Evolutionary conservation across 139 green algal genomes (phyloP), one percentile per base, ranked within the genome.

Genomic region (Auxenochlorella protothecoides): DNA sequence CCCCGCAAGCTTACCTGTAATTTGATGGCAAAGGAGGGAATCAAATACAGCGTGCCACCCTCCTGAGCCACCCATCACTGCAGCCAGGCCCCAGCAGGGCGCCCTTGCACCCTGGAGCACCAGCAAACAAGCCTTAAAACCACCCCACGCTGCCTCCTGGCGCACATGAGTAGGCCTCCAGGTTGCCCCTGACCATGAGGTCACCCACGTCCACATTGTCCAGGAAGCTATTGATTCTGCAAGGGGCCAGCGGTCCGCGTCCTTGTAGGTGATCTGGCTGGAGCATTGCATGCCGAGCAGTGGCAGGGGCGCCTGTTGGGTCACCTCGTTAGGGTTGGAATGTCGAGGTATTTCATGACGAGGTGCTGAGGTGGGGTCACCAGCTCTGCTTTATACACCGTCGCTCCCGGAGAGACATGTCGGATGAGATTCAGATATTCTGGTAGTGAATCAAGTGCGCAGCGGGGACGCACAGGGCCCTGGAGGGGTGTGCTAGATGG

Each of bases 81-180:
- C 63, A 14, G 15, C 63, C 11, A 44, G 63, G 63, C 63, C 12
- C 10, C 12, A 44, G 63, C 27, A 44, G 13, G 63, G 15, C 14
- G 15, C 7, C 7, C 44, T 69, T 69, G 27, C 65, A 70, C 44
- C 27, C 27, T 57, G 66, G 52, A 14, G 54, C 68, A 72, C 3
- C 14, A 65, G 53, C 63, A 69, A 63, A 53, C 14, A 14, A 10
- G 11, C 3, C 16, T 6, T 4, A 27, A 7, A 14, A 11, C 44
- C 55, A 57, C 73, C 10, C 51, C 57, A 59, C 12, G 56, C 68
- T 60, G 16, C 55, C 5, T 5, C 52, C 44, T 4, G 15, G 68
- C 91, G 82, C 71, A 97, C 93, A 98, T 66, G 91, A 97, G 68
- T 97, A 98, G 0, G 89, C 89, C 76, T 97, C 92, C 53, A 97